phyloP scores from a whole-genome alignment of 192 early-diverging fungal genomes.

The Linnemannia zychae region DNA sequence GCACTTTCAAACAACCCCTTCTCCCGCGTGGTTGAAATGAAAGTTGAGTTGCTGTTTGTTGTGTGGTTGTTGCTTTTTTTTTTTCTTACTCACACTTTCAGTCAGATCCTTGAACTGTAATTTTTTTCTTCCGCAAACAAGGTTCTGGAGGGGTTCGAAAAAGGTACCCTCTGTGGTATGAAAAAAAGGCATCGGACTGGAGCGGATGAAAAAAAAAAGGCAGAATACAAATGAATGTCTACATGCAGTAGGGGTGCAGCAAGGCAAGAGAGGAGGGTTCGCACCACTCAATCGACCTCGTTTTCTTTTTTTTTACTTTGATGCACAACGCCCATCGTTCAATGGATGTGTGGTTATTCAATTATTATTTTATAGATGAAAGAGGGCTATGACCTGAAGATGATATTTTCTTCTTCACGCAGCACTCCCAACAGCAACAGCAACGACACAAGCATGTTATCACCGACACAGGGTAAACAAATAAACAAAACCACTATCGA shows the following conservation, averaged over 20 bases:
- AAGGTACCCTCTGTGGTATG: background rate
- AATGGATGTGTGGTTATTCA: background rate
- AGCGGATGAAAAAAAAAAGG: background rate
- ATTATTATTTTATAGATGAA: background rate
- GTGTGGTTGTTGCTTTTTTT: constrained; percentile 5
- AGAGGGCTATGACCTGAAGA: background rate
- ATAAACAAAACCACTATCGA: background rate
- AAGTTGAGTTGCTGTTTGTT: background rate
- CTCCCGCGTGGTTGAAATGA: background rate
- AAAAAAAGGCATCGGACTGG: background rate
- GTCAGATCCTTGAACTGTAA: background rate
- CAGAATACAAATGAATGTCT: background rate
- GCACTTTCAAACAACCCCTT: background rate
- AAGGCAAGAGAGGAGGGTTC: background rate
- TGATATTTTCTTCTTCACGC: background rate
- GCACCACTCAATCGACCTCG: constrained; percentile 38
- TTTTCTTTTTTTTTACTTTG: background rate
- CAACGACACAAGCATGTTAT: background rate
- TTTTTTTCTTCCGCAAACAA: background rate
- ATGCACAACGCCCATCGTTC: background rate
- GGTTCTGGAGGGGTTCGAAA: constrained; percentile 2
- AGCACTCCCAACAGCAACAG: background rate
- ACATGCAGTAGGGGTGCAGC: background rate
- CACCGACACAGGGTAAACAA: constrained; percentile 8
- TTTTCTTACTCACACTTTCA: background rate